Evolutionary conservation across 2,329 filamentous ascomycete genomes (phyloP), one percentile per base, ranked within the genome.

Genomic region (Annulohypoxylon truncatum): DNA sequence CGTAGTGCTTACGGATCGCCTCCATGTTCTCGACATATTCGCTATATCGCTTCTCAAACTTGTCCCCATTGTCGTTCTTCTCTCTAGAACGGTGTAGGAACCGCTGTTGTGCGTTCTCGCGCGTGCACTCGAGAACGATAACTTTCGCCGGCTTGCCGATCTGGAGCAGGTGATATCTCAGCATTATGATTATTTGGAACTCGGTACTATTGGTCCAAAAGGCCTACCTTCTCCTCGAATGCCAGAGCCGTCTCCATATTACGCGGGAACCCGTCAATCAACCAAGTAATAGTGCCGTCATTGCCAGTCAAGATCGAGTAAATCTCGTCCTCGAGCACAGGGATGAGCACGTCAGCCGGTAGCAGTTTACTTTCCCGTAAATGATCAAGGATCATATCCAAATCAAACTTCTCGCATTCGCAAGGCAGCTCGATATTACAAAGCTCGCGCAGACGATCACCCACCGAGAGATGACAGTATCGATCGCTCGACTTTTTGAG

Each of bases 251-350:
- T 68, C 51, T 71, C 68, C 35, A 66, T 62, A 24, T 66, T 68
- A 2, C 71, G 68, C 15, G 71, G 71, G 24, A 73, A 73, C 20
- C 71, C 71, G 48, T 73, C 71, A 31, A 73, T 60, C 52, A 73
- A 28, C 69, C 57, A 71, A 6, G 38, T 29, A 10, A 35, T 46
- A 3, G 28, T 5, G 4, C 4, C 6, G 12, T 8, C 48, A 2
- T 51, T 13, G 13, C 12, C 35, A 2, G 35, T 22, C 4, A 33
- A 15, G 1, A n/a, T 24, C 2, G 47, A 57, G 38, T 40, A 29
- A 18, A 71, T 61, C 64, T 65, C 64, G 50, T 61, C 28, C 40
- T 68, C 40, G 8, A 71, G 62, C 13, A 67, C 1, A 4, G 64
- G 66, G 20, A 66, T 66, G 26, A 72, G 52, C 10, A 59, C 38